A percentile compares a stretch with the other conserved stretches of the same genome.
phyloP scores from a whole-genome alignment of 768 basidiomycete genomes.

The Hygrophorus pudorinus region DNA sequence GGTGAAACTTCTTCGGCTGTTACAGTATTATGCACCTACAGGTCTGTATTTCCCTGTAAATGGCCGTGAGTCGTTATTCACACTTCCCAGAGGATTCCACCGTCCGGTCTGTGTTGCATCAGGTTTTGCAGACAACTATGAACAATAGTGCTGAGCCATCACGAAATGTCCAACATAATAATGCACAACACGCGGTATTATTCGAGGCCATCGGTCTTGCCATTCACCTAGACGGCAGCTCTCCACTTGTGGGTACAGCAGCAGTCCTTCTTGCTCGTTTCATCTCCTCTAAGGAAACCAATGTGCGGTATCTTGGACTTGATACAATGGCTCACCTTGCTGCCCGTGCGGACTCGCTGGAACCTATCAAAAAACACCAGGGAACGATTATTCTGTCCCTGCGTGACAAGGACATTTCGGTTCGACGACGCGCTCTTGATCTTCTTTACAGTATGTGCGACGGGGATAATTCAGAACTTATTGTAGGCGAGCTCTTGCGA shows the following conservation, averaged over 20 bases:
- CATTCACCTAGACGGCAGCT: conserved; percentile 90
- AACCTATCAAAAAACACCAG: conserved; percentile 91
- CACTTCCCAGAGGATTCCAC: conserved; percentile 66
- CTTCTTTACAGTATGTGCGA: conserved; percentile 99
- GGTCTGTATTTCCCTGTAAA: conserved; percentile 38
- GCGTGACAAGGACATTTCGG: conserved; percentile 95
- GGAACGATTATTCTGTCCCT: conserved; percentile 90
- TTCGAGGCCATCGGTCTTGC: conserved; percentile 97
- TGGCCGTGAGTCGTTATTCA: conserved; percentile 3
- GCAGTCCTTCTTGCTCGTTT: conserved; percentile 89
- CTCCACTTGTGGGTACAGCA: conserved; percentile 78
- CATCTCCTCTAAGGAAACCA: conserved; percentile 97
- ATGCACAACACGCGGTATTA: conserved; percentile 95
- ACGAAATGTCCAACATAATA: conserved; percentile 95
- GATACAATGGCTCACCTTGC: conserved; percentile 99
- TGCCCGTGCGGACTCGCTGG: conserved; percentile 83
- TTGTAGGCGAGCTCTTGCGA: conserved; percentile 89
- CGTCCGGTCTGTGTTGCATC: conserved; percentile 63
- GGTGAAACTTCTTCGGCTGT: conserved; percentile 83
- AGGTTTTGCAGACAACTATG: conserved; percentile 85
- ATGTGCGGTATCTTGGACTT: conserved; percentile 92
- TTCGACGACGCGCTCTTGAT: conserved; percentile 88
- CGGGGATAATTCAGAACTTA: conserved; percentile 88
- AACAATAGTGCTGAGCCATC: conserved; percentile 85
- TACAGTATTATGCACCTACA: conserved; percentile 95